These are phyloP conservation scores for Xerocomus nothofagi DNA, from an alignment of 1,284 basidiomycete genomes.

Conservation along the genomic window DNA sequence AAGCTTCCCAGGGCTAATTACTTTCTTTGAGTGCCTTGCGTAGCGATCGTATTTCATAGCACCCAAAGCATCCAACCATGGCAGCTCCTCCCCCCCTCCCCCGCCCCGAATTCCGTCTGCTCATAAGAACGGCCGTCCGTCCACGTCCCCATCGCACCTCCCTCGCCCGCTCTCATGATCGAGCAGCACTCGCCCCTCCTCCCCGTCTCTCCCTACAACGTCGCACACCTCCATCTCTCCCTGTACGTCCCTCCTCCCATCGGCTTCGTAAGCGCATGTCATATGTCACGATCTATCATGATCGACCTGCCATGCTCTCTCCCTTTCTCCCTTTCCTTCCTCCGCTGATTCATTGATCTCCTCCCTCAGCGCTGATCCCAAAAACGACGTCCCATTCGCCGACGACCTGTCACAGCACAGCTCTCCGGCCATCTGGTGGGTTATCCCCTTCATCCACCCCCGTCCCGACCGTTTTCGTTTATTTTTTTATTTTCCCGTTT, in stretches of 20 bases:
- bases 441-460: slow-evolving; percentile 24
- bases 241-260: slow-evolving; percentile 44
- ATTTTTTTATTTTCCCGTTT: slow-evolving; percentile 12
- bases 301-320: slow-evolving; percentile 26
- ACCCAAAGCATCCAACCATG: slow-evolving; percentile 2
- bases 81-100: slow-evolving; percentile 5
- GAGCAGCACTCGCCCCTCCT: slow-evolving; percentile 39
- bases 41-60: slow-evolving; percentile 38
- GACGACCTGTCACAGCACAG: slow-evolving; percentile 49
- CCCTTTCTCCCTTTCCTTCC: not conserved
- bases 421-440: slow-evolving; percentile 51
- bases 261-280: slow-evolving; percentile 24
- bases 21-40: slow-evolving; percentile 34
- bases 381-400: slow-evolving; percentile 40
- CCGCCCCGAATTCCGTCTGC: slow-evolving; percentile 6
- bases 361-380: slow-evolving; percentile 38
- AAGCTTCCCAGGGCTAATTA: slow-evolving; percentile 38
- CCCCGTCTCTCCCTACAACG: slow-evolving; percentile 58
- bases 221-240: slow-evolving; percentile 59
- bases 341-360: slow-evolving; percentile 14
- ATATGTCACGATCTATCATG: slow-evolving; percentile 32
- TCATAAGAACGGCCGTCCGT: slow-evolving; percentile 22
- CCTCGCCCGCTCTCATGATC: slow-evolving; percentile 38
- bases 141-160: slow-evolving; percentile 15
- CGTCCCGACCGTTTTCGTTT: slow-evolving; percentile 19